Evolutionary conservation across 2,329 filamentous ascomycete species (phyloP), one percentile per base, ranked within the genome.

Genomic region (Zopfia rhizophila): DNA sequence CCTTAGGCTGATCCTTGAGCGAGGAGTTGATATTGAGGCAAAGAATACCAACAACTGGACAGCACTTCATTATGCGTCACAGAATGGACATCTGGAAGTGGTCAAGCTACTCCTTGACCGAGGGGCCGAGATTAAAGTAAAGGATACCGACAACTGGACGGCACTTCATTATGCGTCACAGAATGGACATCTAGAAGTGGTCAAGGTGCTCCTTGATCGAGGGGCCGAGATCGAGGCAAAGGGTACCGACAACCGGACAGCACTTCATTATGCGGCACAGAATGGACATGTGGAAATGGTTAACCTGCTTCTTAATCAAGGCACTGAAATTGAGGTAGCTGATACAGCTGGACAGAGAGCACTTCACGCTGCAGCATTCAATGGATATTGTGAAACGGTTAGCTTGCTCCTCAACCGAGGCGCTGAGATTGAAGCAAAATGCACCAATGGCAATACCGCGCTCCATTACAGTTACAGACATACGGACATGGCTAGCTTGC

Each of bases 161-260:
- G 42, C 58, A 7, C 31, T 65, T 3, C 58, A 63, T 13, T 43
- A 57, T 14, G 60, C 56, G 6, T 53, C 58, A 1, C 56, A 39
- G 16, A 52, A 53, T n/a, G 61, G 61, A 3, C 39, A 56, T 43
- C 23, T 52, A 2, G 55, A 60, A 25, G 45, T 42, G 5, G 55
- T 61, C n/a, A 43, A 29, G 4, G n/a, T 51, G 1, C 33, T 65
- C 12, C 42, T 65, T 7, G 51, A 58, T 4, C 22, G 45, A 11
- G 50, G 55, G 10, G 61, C 61, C 1, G 55, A 56, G 7, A 42
- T 57, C 7, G 56, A 60, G n/a, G n/a, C n/a, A n/a, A n/a, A n/a
- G n/a, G n/a, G n/a, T n/a, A n/a, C n/a, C n/a, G n/a, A n/a, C n/a
- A n/a, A n/a, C n/a, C n/a, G n/a, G n/a, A n/a, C n/a, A n/a, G n/a